A percentile compares a stretch with the other conserved stretches of the same genome.
These are phyloP conservation scores for Sclerotinia subarctica DNA, from an alignment of 2,329 filamentous ascomycete species.

Conservation along the genomic window DNA sequence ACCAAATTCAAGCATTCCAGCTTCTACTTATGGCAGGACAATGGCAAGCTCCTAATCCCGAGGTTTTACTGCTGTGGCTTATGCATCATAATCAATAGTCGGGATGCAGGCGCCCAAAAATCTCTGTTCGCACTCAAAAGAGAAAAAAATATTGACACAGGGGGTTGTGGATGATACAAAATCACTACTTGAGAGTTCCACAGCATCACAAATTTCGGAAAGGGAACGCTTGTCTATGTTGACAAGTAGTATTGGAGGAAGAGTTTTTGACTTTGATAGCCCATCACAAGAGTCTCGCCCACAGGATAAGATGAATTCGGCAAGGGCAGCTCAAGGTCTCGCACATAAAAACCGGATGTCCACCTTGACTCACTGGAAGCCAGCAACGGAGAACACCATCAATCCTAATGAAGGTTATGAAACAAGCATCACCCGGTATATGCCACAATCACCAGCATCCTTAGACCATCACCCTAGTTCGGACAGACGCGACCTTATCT, in stretches of 20 bases:
- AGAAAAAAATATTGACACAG: slow-evolving; percentile 20
- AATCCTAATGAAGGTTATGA: slow-evolving; percentile 9
- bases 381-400: background rate
- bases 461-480: background rate
- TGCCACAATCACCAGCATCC: background rate
- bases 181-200: slow-evolving; percentile 15
- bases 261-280: slow-evolving; percentile 6
- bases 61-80: no score
- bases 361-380: background rate
- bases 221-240: background rate
- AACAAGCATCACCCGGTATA: background rate
- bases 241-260: background rate
- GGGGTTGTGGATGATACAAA: slow-evolving; percentile 21
- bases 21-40: no score
- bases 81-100: slow-evolving; percentile 11
- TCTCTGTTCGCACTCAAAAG: slow-evolving; percentile 13
- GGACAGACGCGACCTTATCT: background rate
- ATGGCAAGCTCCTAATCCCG: no score
- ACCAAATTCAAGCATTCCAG: no score
- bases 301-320: background rate
- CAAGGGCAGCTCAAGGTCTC: background rate
- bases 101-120: slow-evolving; percentile 16
- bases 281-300: background rate
- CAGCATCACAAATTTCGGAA: slow-evolving; percentile 2
- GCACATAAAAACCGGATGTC: background rate